A percentile compares a stretch with the other conserved stretches of the same genome.
These are phyloP conservation scores for Naganishia cerealis DNA, from an alignment of 1,284 basidiomycete species.

Conservation along the genomic window DNA sequence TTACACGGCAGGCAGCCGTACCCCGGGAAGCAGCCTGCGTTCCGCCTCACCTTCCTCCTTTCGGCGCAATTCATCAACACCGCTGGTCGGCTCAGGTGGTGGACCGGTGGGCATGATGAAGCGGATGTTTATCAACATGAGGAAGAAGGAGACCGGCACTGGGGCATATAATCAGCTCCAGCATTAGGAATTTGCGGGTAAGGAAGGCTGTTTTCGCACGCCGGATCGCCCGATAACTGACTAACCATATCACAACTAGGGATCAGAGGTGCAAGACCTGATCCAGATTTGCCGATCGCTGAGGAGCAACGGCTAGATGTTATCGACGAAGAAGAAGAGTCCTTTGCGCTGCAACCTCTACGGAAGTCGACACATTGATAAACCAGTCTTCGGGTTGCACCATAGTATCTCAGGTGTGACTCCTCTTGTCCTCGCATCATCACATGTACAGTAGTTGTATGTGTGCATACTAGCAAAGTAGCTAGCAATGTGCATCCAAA, in stretches of 20 bases:
- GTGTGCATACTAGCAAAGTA: background rate
- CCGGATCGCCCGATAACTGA: background rate
- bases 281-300: background rate
- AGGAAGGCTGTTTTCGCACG: constrained; percentile 32
- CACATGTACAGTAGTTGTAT: background rate
- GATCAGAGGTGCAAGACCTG: background rate
- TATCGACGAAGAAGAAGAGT: constrained; percentile 12
- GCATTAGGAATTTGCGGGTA: constrained; percentile 70
- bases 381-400: background rate
- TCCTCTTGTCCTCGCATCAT: constrained; percentile 8
- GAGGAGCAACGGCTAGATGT: constrained; percentile 2
- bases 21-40: constrained; percentile 27
- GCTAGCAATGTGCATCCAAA: background rate
- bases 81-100: constrained; percentile 35
- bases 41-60: constrained; percentile 12
- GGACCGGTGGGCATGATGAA: constrained; percentile 28
- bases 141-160: constrained; percentile 40
- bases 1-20: constrained; percentile 11
- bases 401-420: too few species aligned
- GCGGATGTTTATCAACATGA: constrained; percentile 35
- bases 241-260: background rate
- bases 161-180: constrained; percentile 57
- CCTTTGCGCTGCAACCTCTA: constrained; percentile 9
- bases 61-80: constrained; percentile 25
- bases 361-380: background rate